Percentiles rank a stretch among this genome's conserved stretches.
Conservation (phyloP, 192 early-diverging fungal genomes). For the Chytriomyces hyalinus region DNA sequence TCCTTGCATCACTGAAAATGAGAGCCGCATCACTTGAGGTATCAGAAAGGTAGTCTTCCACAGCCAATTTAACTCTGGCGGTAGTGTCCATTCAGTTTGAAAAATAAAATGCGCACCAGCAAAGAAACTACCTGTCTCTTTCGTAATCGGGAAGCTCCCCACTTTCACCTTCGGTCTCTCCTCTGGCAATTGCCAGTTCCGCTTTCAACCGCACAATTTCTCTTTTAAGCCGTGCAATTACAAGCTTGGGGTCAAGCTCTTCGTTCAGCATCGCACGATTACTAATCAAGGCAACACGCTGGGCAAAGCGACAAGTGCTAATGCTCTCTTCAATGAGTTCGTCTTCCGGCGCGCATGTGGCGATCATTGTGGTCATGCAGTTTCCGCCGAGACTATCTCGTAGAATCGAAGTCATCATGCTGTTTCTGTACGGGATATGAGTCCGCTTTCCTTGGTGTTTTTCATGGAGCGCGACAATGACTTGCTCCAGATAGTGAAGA, state of each 20-base stretch:
- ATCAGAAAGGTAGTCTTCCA: conserved; percentile 54
- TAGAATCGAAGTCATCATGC: conserved; percentile 66
- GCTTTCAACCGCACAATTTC: conserved; percentile 59
- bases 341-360: conserved; percentile 63
- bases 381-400: conserved; percentile 67
- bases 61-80: conserved; percentile 52
- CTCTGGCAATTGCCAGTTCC: conserved; percentile 61
- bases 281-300: conserved; percentile 63
- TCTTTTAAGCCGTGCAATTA: conserved; percentile 57
- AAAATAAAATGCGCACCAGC: not conserved
- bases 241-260: conserved; percentile 61
- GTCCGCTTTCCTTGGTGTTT: conserved; percentile 56
- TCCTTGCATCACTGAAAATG: conserved; percentile 53
- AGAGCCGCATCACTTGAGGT: conserved; percentile 41
- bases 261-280: conserved; percentile 62
- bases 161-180: conserved; percentile 41
- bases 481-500: conserved; percentile 68
- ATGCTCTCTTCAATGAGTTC: conserved; percentile 71
- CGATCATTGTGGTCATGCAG: conserved; percentile 69
- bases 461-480: conserved; percentile 68
- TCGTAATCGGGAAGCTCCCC: conserved; percentile 65
- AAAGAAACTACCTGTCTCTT: conserved; percentile 42
- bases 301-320: conserved; percentile 69
- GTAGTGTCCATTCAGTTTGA: not conserved
- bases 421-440: conserved; percentile 68